Conservation (phyloP, 1,139 yeast genomes). For the Yamadazyma pseudoaaseri region DNA sequence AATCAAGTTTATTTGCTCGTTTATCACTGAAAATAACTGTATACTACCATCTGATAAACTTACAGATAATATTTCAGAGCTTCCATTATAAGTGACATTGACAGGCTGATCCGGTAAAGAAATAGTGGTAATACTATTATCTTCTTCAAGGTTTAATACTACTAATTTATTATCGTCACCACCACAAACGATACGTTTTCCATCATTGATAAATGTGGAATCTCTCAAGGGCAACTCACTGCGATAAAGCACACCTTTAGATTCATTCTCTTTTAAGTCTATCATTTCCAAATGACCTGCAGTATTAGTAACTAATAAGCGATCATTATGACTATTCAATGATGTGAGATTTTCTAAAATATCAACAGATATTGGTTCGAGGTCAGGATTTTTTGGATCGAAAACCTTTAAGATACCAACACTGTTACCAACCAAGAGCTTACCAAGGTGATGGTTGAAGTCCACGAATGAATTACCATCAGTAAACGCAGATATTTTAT, state of each 20-base stretch:
- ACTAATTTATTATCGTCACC: conserved; percentile 73
- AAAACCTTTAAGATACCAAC: conserved; percentile 53
- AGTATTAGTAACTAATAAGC: conserved; percentile 30
- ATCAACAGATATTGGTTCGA: conserved; percentile 58
- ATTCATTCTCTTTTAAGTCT: conserved; percentile 20
- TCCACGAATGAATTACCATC: conserved; percentile 48
- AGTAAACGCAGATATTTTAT: conserved; percentile 38
- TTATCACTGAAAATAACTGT: conserved; percentile 59
- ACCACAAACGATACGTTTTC: conserved; percentile 65
- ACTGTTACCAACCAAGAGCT: conserved; percentile 50
- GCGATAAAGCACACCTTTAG: conserved; percentile 31
- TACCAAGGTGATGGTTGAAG: conserved; percentile 29
- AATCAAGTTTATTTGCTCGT: conserved; percentile 35
- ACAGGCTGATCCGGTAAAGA: conserved; percentile 55
- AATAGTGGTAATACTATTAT: conserved; percentile 21
- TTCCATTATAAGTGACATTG: conserved; percentile 59
- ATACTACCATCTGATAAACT: conserved; percentile 69
- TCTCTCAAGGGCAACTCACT: conserved; percentile 68
- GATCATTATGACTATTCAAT: conserved; percentile 21
- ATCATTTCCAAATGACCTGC: conserved; percentile 35
- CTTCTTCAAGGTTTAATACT: conserved; percentile 48
- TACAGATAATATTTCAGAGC: conserved; percentile 53
- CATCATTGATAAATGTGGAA: conserved; percentile 66
- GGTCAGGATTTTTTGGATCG: conserved; percentile 41
- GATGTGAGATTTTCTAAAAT: conserved; percentile 43